Conservation (phyloP, 345 rosid genomes). For the Eucalyptus melliodora region DNA sequence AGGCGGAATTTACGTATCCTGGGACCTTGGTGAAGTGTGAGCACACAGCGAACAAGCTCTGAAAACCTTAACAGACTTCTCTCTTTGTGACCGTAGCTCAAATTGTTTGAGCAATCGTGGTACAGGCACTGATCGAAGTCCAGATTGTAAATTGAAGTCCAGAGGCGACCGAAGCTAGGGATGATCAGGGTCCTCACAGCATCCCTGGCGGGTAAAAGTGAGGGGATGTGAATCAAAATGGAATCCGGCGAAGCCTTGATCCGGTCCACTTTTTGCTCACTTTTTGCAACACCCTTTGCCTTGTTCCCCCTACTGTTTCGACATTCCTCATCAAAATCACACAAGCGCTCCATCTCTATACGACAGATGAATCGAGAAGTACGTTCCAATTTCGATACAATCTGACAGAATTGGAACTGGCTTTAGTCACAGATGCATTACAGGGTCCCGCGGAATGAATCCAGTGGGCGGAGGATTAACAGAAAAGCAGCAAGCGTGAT, state of each 20-base stretch:
- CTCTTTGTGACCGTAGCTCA: too few relatives aligned
- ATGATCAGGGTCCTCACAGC: not conserved
- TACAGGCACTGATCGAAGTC: not conserved
- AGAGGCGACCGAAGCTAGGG: not conserved
- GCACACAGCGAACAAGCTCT: not conserved
- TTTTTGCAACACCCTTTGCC: not conserved
- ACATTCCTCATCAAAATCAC: not conserved
- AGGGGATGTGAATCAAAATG: not conserved
- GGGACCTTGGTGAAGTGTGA: not conserved
- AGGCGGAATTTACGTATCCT: not conserved
- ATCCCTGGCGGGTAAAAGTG: not conserved
- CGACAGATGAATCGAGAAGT: not conserved
- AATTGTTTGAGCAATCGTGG: not conserved
- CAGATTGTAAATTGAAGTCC: too few relatives aligned
- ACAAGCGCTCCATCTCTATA: not conserved
- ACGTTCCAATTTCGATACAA: not conserved
- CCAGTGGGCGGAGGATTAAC: too few relatives aligned
- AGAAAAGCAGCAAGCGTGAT: too few relatives aligned
- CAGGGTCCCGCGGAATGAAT: too few relatives aligned
- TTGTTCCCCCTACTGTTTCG: not conserved
- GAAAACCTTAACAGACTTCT: not conserved
- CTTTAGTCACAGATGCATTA: too few relatives aligned
- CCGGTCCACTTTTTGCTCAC: not conserved
- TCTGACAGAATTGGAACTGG: too few relatives aligned
- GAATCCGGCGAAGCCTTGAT: not conserved